phyloP scores from a whole-genome alignment of 202 grass and related monocot genomes.

The Panicum hallii region DNA sequence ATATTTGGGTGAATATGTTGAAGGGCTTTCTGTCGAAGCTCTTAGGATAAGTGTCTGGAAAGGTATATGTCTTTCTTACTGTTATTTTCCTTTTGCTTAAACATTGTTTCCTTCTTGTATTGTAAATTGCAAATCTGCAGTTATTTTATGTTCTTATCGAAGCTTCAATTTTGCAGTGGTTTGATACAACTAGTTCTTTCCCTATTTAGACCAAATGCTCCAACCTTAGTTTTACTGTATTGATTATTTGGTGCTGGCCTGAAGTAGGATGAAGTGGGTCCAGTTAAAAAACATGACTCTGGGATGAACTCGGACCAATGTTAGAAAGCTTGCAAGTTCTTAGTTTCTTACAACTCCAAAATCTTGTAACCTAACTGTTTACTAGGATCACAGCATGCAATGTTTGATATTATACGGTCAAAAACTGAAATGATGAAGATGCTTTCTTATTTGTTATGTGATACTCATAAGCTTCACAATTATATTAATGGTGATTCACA shows the following conservation, averaged over 20 bases:
- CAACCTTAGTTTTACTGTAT: constrained; percentile 25
- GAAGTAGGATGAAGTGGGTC: constrained; percentile 18
- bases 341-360: neutral
- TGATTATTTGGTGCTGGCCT: constrained; percentile 25
- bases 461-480: constrained; percentile 17
- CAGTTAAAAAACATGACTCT: neutral
- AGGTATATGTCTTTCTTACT: constrained; percentile 56
- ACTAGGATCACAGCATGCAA: constrained; percentile 9
- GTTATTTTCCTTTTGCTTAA: constrained; percentile 2
- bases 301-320: neutral
- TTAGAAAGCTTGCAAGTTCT: constrained; percentile 17
- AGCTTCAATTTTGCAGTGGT: constrained; percentile 3
- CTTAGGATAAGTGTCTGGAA: constrained; percentile 98
- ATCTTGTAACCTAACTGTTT: neutral
- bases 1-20: constrained; percentile 99
- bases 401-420: neutral
- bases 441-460: neutral
- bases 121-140: constrained; percentile 20
- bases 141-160: constrained; percentile 14
- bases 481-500: constrained; percentile 4
- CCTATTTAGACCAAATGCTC: neutral
- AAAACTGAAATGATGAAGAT: neutral
- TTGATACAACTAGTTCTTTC: neutral
- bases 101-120: constrained; percentile 20
- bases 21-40: constrained; percentile 93